Base-by-base conservation (phyloP, 2,329 filamentous ascomycete species). In the Sporothrix mexicana region DNA sequence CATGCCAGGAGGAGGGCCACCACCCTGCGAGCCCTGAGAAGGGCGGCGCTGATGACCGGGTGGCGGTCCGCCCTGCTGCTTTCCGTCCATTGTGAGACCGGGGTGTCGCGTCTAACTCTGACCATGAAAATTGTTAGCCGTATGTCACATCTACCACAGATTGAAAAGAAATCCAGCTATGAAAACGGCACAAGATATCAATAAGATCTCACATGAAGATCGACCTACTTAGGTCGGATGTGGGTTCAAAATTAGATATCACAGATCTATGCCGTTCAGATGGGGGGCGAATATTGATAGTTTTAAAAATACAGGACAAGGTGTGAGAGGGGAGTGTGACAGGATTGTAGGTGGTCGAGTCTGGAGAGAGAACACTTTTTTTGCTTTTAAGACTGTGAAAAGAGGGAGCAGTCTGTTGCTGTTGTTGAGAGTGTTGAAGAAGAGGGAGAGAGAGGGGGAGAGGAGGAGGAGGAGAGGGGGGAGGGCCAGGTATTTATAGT, bases 1-100 rank as follows among this genome's bases (percentile, higher is more conserved):
- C 15, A 64, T 49, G 5, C 73, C 73, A 4, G 36, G 64, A 1
- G 72, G 55, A 15, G 72, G 71, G 2, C 74, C 66, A 6, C 73
- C 71, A 1, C 41, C 15, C 67, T 69, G 67, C 0, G 73, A 73
- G 15, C 71, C 13, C n/a, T 72, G 72, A 1, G 74, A 75, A 2
- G 72, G 66, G 25, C 55, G 61, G 4, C 71, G 72, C 30, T 62
- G 70, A 5, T 68, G 72, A 10, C 59, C 57, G 6, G 49, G 43
- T 17, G 49, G 43, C 15, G 67, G 47, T 13, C 49, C 61, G 43
- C 72, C 59, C 20, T 36, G 55, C 17, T 49, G 49, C 0, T 20
- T 23, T 1, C 49, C 23, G 25, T 55, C 57, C 72, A 69, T 73
- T 41, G n/a, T 59, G 9, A 47, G 20, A n/a, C 7, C 12, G 15